Evolutionary conservation across 768 basidiomycete genomes (phyloP).

Genomic region (Boletus rubroflammeus): DNA sequence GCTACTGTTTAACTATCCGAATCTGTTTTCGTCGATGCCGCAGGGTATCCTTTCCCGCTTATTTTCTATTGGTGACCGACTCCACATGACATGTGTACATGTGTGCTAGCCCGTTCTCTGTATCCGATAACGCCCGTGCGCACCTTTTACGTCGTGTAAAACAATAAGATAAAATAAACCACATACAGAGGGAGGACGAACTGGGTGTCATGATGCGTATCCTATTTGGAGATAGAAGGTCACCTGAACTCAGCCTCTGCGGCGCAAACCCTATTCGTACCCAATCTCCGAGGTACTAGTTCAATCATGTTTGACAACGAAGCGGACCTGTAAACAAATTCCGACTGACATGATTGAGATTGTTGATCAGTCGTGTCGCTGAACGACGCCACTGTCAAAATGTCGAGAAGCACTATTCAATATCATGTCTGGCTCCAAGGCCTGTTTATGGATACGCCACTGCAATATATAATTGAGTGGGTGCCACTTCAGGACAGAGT

Average conservation of each 20-base stretch:
- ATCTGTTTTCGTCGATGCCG: background rate
- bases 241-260: slow-evolving; percentile 13
- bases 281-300: slow-evolving; percentile 26
- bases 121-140: slow-evolving; percentile 1
- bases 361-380: slow-evolving; percentile 15
- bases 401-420: slow-evolving; percentile 8
- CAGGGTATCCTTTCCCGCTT: slow-evolving; percentile 1
- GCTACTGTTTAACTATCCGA: background rate
- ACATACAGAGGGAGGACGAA: background rate
- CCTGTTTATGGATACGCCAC: slow-evolving; percentile 20
- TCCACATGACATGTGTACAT: background rate
- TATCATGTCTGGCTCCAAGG: slow-evolving; percentile 8
- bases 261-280: slow-evolving; percentile 22
- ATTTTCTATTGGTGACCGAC: slow-evolving; percentile 4
- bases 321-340: slow-evolving; percentile 19
- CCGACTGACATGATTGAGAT: slow-evolving; percentile 19
- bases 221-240: slow-evolving; percentile 25
- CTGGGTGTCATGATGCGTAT: slow-evolving; percentile 9
- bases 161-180: background rate
- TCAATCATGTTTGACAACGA: slow-evolving; percentile 17
- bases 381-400: slow-evolving; percentile 26
- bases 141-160: slow-evolving; percentile 23
- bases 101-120: background rate
- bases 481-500: slow-evolving; percentile 10
- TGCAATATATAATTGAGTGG: slow-evolving; percentile 7